These are phyloP conservation scores for Aspergillus floridensis DNA, from an alignment of 2,329 filamentous ascomycete species.

Conservation along the genomic window DNA sequence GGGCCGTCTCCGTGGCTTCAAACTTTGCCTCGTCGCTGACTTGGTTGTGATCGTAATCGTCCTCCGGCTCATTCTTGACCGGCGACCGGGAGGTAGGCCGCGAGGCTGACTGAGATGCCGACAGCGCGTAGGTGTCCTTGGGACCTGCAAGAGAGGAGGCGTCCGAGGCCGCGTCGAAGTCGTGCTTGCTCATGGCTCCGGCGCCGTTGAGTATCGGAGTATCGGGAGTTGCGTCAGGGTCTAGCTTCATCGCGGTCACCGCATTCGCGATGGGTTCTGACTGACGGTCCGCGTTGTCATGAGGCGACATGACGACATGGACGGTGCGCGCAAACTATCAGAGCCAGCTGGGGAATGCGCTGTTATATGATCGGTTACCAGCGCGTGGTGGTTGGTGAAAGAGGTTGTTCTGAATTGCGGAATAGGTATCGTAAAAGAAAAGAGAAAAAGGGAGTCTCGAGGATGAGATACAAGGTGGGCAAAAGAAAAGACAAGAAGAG, in stretches of 20 bases:
- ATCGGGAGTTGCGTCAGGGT: slow-evolving; percentile 26
- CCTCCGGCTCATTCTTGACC: slow-evolving; percentile 33
- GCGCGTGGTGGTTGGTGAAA: slow-evolving; percentile 3
- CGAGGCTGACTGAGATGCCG: slow-evolving; percentile 26
- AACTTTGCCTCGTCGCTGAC: not conserved
- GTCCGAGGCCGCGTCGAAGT: slow-evolving; percentile 16
- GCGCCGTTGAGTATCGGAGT: slow-evolving; percentile 25
- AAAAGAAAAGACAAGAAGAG: not conserved
- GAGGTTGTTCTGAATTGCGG: slow-evolving; percentile 1
- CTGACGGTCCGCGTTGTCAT: slow-evolving; percentile 42
- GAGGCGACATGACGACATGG: slow-evolving; percentile 43
- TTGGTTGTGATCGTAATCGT: slow-evolving; percentile 19
- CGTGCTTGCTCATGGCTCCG: slow-evolving; percentile 21
- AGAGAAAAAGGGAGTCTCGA: slow-evolving; percentile 1
- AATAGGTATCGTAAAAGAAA: not conserved
- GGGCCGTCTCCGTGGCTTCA: slow-evolving; percentile 26
- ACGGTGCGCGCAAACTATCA: slow-evolving; percentile 24
- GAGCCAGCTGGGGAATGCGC: slow-evolving; percentile 18
- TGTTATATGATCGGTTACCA: slow-evolving; percentile 2
- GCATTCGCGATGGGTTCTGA: slow-evolving; percentile 35
- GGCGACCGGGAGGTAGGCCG: slow-evolving; percentile 24
- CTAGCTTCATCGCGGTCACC: slow-evolving; percentile 37
- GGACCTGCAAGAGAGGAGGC: slow-evolving; percentile 16
- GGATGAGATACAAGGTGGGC: slow-evolving; percentile 4
- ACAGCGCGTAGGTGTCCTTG: slow-evolving; percentile 16